Evolutionary conservation across 768 basidiomycete species (phyloP), one percentile per base, ranked within the genome.

Genomic region (Brasilioporus rufonigricans): DNA sequence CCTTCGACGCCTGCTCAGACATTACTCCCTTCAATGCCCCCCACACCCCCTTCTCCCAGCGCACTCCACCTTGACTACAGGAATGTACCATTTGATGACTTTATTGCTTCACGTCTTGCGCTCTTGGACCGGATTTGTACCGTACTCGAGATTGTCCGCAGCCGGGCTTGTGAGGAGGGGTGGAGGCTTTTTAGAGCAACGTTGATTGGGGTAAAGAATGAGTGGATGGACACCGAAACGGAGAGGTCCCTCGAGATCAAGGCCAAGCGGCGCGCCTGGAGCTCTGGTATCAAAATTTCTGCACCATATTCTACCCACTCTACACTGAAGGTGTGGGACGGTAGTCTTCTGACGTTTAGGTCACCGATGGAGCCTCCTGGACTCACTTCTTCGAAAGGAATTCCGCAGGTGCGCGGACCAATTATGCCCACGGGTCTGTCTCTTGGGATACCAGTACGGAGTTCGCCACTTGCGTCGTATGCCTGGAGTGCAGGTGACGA

Each of bases 241-340:
- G 69, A 72, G 48, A 55, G 39, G 16, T 67, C 81, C 7, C 72
- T 89, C 23, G 85, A 86, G 65, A 74, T 81, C 38, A 79, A 79
- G 57, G 80, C 81, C 32, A 76, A 81, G 36, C 76, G 88, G 29
- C 76, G 86, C 11, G 87, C 87, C 8, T 90, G 87, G 87, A 75
- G 81, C 50, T 81, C 81, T 57, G 73, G 78, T 33, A 75, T 77
- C 19, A 74, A 80, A 55, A 63, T 77, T 46, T 70, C 71, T 47
- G 63, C 68, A 1, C 64, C 64, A 2, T 70, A 68, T 55, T 27
- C 56, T 19, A n/a, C 50, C 19, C 46, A 33, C 43, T 45, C 35
- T 21, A 16, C 38, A 1, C 36, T 26, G 23, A 65, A 44, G 50
- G 57, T 53, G 24, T 67, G 71, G 69, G 50, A 56, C 18, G 58